Evolutionary conservation across 169 alveolate species (phyloP).

Genomic region (Plasmodium cynomolgi): DNA sequence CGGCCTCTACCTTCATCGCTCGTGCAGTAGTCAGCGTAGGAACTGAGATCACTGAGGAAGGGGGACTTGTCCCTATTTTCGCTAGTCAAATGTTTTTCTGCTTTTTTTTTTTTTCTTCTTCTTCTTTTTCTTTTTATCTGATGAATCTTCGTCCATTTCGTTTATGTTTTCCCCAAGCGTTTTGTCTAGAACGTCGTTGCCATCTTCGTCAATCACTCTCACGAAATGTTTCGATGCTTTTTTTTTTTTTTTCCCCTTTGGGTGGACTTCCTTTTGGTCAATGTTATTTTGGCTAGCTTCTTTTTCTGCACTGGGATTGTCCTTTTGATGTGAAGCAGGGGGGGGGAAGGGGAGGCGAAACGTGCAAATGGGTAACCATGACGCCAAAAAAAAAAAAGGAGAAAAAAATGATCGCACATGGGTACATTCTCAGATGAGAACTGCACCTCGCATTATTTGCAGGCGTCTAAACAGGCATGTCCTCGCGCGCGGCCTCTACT

Average conservation of each 20-base stretch:
- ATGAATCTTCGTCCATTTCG: neutral
- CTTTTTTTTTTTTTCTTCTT: neutral
- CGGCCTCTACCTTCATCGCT: conserved; percentile 35
- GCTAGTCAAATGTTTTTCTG: neutral
- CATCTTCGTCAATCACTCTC: neutral
- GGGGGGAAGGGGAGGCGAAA: neutral
- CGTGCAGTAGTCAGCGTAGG: conserved; percentile 57
- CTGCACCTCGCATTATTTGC: neutral
- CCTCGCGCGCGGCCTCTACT: neutral
- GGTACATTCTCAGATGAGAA: neutral
- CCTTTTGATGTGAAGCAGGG: neutral
- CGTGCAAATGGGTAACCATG: neutral
- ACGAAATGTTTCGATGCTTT: neutral
- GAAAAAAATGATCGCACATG: neutral
- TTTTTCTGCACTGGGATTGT: neutral
- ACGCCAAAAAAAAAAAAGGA: neutral
- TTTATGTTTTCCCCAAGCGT: neutral
- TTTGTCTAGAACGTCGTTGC: neutral
- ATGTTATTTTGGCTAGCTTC: neutral
- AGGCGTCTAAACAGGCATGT: neutral
- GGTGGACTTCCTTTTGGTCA: neutral
- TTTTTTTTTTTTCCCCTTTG: neutral
- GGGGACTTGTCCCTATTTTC: conserved; percentile 61
- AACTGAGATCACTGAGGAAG: conserved; percentile 62
- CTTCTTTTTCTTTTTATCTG: neutral